A percentile compares a stretch with the other conserved stretches of the same genome.
These are phyloP conservation scores for Plasmodium gallinaceum DNA, from an alignment of 169 alveolate species.

Conservation along the genomic window DNA sequence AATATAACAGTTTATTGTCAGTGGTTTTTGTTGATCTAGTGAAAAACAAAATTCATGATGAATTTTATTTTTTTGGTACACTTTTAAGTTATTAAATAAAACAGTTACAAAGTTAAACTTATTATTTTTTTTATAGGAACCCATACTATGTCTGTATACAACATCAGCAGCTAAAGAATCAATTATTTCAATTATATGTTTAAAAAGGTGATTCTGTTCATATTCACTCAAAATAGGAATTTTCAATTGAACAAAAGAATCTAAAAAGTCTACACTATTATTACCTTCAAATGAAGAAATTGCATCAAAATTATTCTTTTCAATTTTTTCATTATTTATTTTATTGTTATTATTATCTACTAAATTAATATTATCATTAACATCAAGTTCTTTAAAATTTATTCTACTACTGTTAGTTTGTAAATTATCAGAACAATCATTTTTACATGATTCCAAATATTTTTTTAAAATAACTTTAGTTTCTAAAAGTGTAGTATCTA, in stretches of 20 bases:
- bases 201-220: constrained; percentile 22
- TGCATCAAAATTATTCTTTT: neutral
- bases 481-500: constrained; percentile 19
- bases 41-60: constrained; percentile 65
- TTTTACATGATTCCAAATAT: neutral
- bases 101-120: constrained; percentile 57
- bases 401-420: neutral
- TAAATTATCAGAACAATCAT: neutral
- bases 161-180: constrained; percentile 72
- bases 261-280: constrained; percentile 7
- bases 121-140: constrained; percentile 47
- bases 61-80: constrained; percentile 22
- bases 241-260: constrained; percentile 57
- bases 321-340: neutral
- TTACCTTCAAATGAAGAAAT: neutral
- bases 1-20: constrained; percentile 59
- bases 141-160: constrained; percentile 63
- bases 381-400: neutral
- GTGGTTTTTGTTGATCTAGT: constrained; percentile 14
- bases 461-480: constrained; percentile 12
- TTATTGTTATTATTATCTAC: neutral
- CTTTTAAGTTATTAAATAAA: constrained; percentile 53
- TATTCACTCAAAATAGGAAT: constrained; percentile 55
- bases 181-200: constrained; percentile 60
- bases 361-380: too few relatives aligned